Percentiles rank a stretch among this genome's conserved stretches.
Evolutionary conservation across 129 eudicot species (phyloP).

Genomic region (Heracleum sosnowskyi): DNA sequence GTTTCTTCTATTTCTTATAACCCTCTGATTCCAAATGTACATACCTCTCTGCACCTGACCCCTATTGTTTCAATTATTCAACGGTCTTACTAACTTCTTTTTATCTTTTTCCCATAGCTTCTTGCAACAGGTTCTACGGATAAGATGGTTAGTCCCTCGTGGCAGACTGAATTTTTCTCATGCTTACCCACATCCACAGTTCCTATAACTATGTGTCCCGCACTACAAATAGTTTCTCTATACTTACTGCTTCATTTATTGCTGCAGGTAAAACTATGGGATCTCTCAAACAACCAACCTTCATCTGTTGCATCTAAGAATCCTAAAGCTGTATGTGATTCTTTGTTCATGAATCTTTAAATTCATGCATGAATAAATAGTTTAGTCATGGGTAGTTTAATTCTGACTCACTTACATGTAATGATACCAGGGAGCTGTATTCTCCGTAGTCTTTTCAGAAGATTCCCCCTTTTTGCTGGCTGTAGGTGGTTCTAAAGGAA

Average conservation of each 20-base stretch:
- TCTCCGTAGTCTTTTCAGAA: slow-evolving; percentile 64
- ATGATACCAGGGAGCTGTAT: slow-evolving; percentile 70
- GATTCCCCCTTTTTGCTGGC: slow-evolving; percentile 72
- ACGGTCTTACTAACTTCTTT: slow-evolving; percentile 19
- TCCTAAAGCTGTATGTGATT: slow-evolving; percentile 73
- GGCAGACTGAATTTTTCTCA: background rate
- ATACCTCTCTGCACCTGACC: slow-evolving; percentile 7
- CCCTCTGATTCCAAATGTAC: slow-evolving; percentile 60
- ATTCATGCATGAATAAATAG: background rate
- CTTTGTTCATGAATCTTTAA: background rate
- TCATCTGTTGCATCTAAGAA: slow-evolving; percentile 72
- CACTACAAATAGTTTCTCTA: background rate
- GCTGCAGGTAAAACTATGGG: slow-evolving; percentile 88
- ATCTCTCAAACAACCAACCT: slow-evolving; percentile 69
- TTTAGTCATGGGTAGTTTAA: background rate
- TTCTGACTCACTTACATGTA: slow-evolving; percentile 13
- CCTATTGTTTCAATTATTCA: background rate
- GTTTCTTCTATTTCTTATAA: slow-evolving; percentile 70
- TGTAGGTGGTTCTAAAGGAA: slow-evolving; percentile 82
- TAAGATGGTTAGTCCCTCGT: slow-evolving; percentile 53
- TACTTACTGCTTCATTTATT: slow-evolving; percentile 5
- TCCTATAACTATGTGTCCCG: background rate
- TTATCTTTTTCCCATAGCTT: slow-evolving; percentile 40
- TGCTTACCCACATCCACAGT: slow-evolving; percentile 1
- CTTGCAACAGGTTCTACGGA: slow-evolving; percentile 94